phyloP scores from a whole-genome alignment of 345 rosid genomes.

The Combretum micranthum region DNA sequence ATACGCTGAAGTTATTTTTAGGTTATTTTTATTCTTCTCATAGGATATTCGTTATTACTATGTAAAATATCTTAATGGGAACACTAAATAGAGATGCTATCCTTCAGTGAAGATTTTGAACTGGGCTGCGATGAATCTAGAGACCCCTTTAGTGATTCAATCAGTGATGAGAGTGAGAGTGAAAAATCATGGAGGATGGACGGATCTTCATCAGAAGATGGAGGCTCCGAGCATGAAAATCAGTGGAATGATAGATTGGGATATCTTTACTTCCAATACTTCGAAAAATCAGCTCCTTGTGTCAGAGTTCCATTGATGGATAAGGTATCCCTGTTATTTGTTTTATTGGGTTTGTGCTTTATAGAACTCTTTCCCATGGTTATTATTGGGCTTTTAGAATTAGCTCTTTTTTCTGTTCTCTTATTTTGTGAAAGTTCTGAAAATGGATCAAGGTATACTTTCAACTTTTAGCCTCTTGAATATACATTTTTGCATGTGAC shows the following conservation, averaged over 20 bases:
- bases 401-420: no score
- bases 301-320: constrained; percentile 97
- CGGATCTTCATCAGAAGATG: constrained; percentile 85
- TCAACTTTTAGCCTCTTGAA: background rate
- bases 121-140: constrained; percentile 71
- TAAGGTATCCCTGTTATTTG: constrained; percentile 40
- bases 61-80: background rate
- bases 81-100: background rate
- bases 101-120: constrained; percentile 68
- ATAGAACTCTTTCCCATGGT: no score
- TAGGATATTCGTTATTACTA: no score
- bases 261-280: constrained; percentile 62
- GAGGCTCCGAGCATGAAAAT: constrained; percentile 65
- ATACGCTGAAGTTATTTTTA: no score
- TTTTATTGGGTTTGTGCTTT: background rate
- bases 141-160: constrained; percentile 77
- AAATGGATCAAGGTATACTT: constrained; percentile 1
- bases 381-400: no score
- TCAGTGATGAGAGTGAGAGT: constrained; percentile 82
- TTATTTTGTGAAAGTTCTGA: background rate
- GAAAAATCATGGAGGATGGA: constrained; percentile 79
- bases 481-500: background rate
- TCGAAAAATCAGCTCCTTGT: constrained; percentile 90
- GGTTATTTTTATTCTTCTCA: no score
- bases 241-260: constrained; percentile 72